These are phyloP conservation scores for Sugiyamaella smithiae DNA, from an alignment of 805 yeast species.

Conservation along the genomic window DNA sequence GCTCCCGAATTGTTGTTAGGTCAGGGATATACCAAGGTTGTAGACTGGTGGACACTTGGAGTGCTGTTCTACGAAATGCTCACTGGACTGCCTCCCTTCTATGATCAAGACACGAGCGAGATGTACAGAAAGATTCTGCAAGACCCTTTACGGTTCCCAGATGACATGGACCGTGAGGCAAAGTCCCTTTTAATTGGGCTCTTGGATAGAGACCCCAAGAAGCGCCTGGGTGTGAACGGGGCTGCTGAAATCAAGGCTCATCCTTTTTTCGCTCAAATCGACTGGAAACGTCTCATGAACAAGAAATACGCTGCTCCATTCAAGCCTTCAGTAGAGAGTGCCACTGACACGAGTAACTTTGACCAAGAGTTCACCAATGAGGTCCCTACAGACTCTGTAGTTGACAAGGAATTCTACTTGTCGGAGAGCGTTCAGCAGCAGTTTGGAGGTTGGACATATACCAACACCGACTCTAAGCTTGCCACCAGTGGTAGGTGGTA, in stretches of 20 bases:
- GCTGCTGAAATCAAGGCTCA: constrained; percentile 82
- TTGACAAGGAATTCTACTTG: constrained; percentile 69
- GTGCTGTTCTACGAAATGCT: constrained; percentile 92
- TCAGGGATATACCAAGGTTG: constrained; percentile 91
- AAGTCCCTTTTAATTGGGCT: constrained; percentile 72
- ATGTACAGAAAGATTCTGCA: constrained; percentile 94
- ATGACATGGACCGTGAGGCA: constrained; percentile 81
- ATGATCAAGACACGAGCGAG: constrained; percentile 86
- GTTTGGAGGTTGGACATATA: constrained; percentile 98
- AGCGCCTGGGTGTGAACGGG: constrained; percentile 74
- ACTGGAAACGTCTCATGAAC: constrained; percentile 78
- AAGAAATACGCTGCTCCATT: constrained; percentile 94
- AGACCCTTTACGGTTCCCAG: constrained; percentile 86
- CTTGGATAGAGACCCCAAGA: constrained; percentile 78
- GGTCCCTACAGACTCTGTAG: constrained; percentile 92
- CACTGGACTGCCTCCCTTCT: constrained; percentile 95
- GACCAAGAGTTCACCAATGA: constrained; percentile 86
- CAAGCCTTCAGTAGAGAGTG: constrained; percentile 84
- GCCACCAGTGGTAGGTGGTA: constrained; percentile 35
- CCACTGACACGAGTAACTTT: constrained; percentile 88
- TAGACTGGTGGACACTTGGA: constrained; percentile 99
- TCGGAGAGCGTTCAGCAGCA: constrained; percentile 96
- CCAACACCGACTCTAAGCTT: constrained; percentile 31
- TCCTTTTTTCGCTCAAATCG: constrained; percentile 82
- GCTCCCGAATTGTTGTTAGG: constrained; percentile 92